These are phyloP conservation scores for Phanerochaete sordida DNA, from an alignment of 768 basidiomycete genomes.

Conservation along the genomic window DNA sequence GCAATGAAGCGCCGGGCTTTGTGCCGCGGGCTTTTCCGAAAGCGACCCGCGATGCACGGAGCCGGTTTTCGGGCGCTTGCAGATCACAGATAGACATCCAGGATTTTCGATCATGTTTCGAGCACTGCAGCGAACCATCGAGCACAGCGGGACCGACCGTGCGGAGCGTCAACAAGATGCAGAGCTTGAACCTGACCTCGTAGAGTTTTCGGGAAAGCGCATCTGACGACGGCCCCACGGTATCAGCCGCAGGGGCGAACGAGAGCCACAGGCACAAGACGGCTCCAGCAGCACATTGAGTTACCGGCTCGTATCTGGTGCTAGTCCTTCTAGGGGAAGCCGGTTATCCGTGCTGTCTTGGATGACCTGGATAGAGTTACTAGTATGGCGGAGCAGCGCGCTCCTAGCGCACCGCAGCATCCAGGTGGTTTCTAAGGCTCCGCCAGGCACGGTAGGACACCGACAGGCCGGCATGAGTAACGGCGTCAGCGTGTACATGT, in stretches of 20 bases:
- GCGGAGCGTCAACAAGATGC: background rate
- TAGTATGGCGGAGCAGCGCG: too few relatives aligned
- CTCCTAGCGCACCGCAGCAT: too few relatives aligned
- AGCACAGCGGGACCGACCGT: background rate
- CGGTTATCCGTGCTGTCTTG: too few relatives aligned
- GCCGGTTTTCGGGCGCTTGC: background rate
- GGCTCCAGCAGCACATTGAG: too few relatives aligned
- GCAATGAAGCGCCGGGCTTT: background rate
- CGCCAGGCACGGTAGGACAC: too few relatives aligned
- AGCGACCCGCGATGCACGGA: background rate
- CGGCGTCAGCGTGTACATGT: background rate
- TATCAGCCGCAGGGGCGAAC: background rate
- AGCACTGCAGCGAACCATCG: background rate
- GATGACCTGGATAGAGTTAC: too few relatives aligned
- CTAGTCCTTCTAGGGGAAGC: too few relatives aligned
- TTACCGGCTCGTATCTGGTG: too few relatives aligned
- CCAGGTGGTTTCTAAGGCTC: too few relatives aligned
- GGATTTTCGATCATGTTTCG: background rate
- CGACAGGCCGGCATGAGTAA: too few relatives aligned
- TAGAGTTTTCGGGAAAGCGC: too few relatives aligned
- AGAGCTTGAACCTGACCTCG: background rate
- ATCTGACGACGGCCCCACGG: background rate
- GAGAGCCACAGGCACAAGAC: too few relatives aligned
- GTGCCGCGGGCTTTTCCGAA: background rate
- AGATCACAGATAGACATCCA: background rate